Conservation (phyloP, 257 asterid species). For the Solanum tarapatanum region DNA sequence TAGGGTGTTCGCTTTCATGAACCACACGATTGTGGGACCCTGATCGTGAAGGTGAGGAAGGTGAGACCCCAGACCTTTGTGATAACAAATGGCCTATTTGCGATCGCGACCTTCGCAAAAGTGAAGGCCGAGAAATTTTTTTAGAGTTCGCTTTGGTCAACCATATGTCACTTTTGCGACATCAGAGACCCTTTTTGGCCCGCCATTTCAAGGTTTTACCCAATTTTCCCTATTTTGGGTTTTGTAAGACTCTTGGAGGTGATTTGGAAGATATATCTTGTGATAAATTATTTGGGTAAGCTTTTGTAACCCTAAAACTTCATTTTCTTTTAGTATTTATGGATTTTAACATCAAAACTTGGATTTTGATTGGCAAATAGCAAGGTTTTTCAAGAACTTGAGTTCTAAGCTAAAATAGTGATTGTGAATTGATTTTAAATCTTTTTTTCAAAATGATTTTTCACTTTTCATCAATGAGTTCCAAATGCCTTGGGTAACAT, state of each 20-base stretch:
- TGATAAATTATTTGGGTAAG: not conserved
- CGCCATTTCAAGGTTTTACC: not conserved
- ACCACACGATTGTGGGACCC: not conserved
- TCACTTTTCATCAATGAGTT: not conserved
- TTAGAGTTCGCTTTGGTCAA: not conserved
- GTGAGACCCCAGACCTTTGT: not conserved
- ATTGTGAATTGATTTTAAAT: not conserved
- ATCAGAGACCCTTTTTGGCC: not conserved
- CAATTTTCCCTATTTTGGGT: not conserved
- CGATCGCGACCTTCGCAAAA: not conserved
- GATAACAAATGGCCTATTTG: not conserved
- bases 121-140: not conserved
- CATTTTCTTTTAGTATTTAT: not conserved
- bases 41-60: not conserved
- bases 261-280: too few species aligned
- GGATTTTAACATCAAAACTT: not conserved
- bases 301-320: not conserved
- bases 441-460: too few species aligned
- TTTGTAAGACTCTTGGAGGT: not conserved
- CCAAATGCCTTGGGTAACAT: too few species aligned
- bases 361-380: not conserved
- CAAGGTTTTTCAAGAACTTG: not conserved
- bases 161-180: not conserved
- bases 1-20: not conserved
- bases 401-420: not conserved